A percentile compares a stretch with the other conserved stretches of the same genome.
phyloP scores from a whole-genome alignment of 2,329 filamentous ascomycete genomes.

The Helotiales sp. region DNA sequence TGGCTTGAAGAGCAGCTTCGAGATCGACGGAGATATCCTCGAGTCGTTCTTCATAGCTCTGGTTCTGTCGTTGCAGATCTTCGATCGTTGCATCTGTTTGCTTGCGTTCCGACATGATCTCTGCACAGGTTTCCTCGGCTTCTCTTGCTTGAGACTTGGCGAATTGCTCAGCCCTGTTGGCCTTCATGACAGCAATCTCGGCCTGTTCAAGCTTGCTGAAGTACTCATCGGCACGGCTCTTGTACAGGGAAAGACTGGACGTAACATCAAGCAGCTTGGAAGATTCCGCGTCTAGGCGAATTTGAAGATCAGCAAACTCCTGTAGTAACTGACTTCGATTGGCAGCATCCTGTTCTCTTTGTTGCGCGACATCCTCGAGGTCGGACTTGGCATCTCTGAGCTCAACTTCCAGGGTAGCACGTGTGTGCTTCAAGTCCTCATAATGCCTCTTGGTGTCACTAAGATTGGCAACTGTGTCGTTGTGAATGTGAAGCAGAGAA shows the following conservation, averaged over 20 bases:
- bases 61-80: constrained; percentile 86
- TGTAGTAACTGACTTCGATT: constrained; percentile 87
- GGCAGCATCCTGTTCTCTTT: constrained; percentile 85
- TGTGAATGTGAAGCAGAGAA: constrained; percentile 81
- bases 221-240: constrained; percentile 91
- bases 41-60: constrained; percentile 86
- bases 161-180: constrained; percentile 89
- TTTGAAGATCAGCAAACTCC: constrained; percentile 92
- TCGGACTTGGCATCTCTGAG: constrained; percentile 84
- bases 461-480: constrained; percentile 82
- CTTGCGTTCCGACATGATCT: constrained; percentile 89
- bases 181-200: constrained; percentile 93
- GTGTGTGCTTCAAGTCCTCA: constrained; percentile 83
- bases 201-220: constrained; percentile 97
- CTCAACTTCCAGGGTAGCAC: constrained; percentile 81
- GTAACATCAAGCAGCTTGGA: constrained; percentile 84
- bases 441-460: constrained; percentile 85
- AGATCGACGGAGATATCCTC: constrained; percentile 92
- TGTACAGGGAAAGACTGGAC: constrained; percentile 86
- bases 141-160: constrained; percentile 88
- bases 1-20: constrained; percentile 81
- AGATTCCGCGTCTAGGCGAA: constrained; percentile 85
- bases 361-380: constrained; percentile 76
- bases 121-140: constrained; percentile 87
- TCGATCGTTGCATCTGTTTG: constrained; percentile 87